Percentiles rank a stretch among this genome's conserved stretches.
These are phyloP conservation scores for Leishmania guyanensis DNA, from an alignment of 208 protist genomes.

Conservation along the genomic window DNA sequence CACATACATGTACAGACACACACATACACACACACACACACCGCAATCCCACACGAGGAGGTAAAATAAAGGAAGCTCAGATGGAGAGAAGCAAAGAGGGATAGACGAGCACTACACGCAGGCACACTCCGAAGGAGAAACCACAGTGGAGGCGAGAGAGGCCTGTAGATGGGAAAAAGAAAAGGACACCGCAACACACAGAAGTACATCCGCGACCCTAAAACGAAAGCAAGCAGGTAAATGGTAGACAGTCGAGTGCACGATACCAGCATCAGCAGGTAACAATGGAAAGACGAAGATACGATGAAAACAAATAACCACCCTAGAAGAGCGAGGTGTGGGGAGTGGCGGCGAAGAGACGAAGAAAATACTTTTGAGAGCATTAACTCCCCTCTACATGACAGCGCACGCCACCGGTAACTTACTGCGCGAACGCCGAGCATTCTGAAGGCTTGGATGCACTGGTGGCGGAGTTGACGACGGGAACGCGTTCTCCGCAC, in stretches of 20 bases:
- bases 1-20: background rate
- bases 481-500: background rate
- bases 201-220: background rate
- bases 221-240: background rate
- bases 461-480: background rate
- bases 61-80: background rate
- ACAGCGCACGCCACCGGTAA: background rate
- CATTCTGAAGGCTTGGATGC: background rate
- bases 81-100: background rate
- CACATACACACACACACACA: background rate
- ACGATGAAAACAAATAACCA: background rate
- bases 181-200: background rate
- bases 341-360: background rate
- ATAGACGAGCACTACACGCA: slow-evolving; percentile 20
- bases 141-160: background rate
- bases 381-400: background rate
- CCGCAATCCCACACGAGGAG: background rate
- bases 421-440: background rate
- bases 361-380: background rate
- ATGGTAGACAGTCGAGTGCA: background rate
- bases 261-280: background rate
- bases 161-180: slow-evolving; percentile 2
- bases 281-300: background rate
- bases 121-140: slow-evolving; percentile 19
- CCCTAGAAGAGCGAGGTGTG: background rate